These are phyloP conservation scores for Chaetomium globosum DNA, from an alignment of 2,329 filamentous ascomycete genomes.

Conservation along the genomic window DNA sequence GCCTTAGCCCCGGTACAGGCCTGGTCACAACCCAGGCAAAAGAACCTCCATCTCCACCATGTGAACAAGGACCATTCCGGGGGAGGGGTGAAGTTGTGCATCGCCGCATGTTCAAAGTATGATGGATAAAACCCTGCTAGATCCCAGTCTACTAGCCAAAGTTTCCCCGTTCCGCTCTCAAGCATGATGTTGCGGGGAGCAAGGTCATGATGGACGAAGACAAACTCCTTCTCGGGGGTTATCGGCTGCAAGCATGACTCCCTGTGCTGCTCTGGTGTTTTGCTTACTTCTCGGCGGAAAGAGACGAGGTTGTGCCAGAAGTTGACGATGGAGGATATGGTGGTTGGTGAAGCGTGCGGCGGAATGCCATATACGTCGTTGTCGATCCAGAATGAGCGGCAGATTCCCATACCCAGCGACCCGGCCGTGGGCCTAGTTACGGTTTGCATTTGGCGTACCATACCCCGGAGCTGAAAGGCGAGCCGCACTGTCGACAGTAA, in stretches of 20 bases:
- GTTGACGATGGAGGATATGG: constrained; percentile 7
- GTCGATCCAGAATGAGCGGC: constrained; percentile 7
- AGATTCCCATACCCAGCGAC: constrained; percentile 1
- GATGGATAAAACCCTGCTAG: background rate
- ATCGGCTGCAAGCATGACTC: background rate
- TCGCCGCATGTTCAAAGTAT: constrained; percentile 5
- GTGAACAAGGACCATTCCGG: constrained; percentile 10
- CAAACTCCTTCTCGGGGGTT: background rate
- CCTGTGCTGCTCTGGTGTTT: constrained; percentile 1
- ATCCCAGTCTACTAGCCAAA: constrained; percentile 12
- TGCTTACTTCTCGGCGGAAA: constrained; percentile 1
- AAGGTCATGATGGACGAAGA: constrained; percentile 6
- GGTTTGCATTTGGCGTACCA: background rate
- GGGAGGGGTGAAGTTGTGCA: constrained; percentile 8
- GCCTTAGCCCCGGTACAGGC: background rate
- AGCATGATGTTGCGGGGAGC: constrained; percentile 12
- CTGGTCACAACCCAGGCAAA: background rate
- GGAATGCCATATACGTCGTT: background rate
- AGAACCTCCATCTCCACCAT: constrained; percentile 6
- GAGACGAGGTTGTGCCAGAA: constrained; percentile 9
- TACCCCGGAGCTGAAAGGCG: constrained; percentile 6
- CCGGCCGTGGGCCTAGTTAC: background rate
- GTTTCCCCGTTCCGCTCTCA: background rate
- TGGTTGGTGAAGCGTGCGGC: background rate
- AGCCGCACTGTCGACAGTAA: background rate